phyloP scores from a whole-genome alignment of 208 protist genomes.

The Lotmaria passim region DNA sequence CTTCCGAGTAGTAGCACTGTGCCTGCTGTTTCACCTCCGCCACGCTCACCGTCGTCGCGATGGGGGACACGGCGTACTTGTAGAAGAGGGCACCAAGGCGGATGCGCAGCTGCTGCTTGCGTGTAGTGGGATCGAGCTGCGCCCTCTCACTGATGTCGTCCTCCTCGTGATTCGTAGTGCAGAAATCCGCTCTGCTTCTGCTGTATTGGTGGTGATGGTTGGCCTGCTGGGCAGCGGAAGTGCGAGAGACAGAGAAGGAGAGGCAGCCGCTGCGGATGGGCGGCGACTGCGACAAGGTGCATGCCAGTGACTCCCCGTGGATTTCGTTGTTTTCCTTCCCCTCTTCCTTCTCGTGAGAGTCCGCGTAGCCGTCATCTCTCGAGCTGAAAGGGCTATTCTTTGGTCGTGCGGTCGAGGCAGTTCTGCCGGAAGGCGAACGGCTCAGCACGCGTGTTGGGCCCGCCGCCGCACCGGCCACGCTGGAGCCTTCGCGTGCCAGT shows the following conservation, averaged over 20 bases:
- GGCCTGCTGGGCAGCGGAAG: too few species aligned
- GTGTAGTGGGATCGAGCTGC: background rate
- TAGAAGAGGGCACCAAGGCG: slow-evolving; percentile 80
- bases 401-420: slow-evolving; percentile 4
- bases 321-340: background rate
- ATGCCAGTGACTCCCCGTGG: background rate
- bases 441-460: background rate
- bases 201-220: too few species aligned
- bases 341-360: background rate
- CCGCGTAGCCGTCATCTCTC: too few species aligned
- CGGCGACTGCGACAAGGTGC: background rate
- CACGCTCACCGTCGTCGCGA: slow-evolving; percentile 36
- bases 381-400: slow-evolving; percentile 2
- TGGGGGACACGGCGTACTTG: slow-evolving; percentile 71
- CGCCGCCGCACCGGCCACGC: background rate
- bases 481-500: background rate
- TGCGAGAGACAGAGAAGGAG: background rate
- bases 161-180: background rate
- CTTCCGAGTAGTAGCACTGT: slow-evolving; percentile 59
- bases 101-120: slow-evolving; percentile 55
- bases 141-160: background rate
- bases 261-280: background rate
- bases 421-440: background rate
- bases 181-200: background rate
- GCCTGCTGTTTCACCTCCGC: slow-evolving; percentile 59